A percentile compares a stretch with the other conserved stretches of the same genome.
Conservation (phyloP, 371 early-diverging fungal genomes). For the Dinochytrium kinnereticum region DNA sequence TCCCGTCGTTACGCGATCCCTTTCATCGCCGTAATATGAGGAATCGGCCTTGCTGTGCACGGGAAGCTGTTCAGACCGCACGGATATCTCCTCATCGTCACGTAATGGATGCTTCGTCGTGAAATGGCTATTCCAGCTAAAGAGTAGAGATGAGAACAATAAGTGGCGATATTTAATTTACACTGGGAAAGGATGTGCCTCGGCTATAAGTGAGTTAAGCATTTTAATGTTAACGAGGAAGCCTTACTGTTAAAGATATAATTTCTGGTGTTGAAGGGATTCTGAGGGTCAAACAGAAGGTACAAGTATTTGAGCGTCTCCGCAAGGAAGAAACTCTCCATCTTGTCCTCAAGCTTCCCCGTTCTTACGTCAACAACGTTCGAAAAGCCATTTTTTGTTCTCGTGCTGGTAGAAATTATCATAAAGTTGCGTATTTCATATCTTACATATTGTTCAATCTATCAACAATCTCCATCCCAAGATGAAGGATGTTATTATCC, state of each 20-base stretch:
- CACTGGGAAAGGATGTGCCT: conserved; percentile 38
- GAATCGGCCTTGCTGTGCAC: not conserved
- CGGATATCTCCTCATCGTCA: not conserved
- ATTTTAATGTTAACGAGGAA: not conserved
- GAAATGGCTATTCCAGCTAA: conserved; percentile 16
- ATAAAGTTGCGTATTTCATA: not conserved
- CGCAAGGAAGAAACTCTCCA: conserved; percentile 75
- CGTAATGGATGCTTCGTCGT: conserved; percentile 22
- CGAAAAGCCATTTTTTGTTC: conserved; percentile 40
- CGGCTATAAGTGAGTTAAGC: conserved; percentile 24
- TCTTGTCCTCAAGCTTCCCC: conserved; percentile 35
- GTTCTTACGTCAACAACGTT: conserved; percentile 34
- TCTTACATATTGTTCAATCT: conserved; percentile 65
- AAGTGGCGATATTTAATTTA: not conserved
- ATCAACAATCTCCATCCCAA: conserved; percentile 89
- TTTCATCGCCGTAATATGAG: conserved; percentile 19
- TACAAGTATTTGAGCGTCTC: conserved; percentile 79
- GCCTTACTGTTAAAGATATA: conserved; percentile 39
- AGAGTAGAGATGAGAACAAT: not conserved
- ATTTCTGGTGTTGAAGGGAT: conserved; percentile 22
- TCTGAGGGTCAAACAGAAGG: conserved; percentile 25
- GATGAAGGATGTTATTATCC: conserved; percentile 75
- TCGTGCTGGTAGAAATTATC: conserved; percentile 23
- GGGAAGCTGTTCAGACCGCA: not conserved
- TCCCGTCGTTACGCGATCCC: conserved; percentile 21